phyloP scores from a whole-genome alignment of 257 asterid genomes.

The Ehretia macrophylla region DNA sequence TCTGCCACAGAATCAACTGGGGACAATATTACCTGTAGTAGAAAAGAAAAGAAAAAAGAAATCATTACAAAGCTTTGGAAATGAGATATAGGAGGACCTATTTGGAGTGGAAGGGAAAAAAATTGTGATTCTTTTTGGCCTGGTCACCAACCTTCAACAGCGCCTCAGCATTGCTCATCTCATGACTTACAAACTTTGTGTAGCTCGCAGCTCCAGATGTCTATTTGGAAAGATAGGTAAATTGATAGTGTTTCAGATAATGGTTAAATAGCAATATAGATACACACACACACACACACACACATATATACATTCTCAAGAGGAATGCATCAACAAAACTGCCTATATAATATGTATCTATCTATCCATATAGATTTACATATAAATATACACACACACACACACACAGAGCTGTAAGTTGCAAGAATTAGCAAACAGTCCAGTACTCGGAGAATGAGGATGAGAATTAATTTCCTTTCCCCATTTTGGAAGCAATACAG shows the following conservation, averaged over 20 bases:
- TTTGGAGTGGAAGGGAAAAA: slow-evolving; percentile 1
- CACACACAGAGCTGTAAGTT: too few relatives aligned
- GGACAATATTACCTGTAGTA: slow-evolving; percentile 79
- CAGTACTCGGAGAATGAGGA: too few relatives aligned
- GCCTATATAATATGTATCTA: too few relatives aligned
- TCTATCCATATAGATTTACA: too few relatives aligned
- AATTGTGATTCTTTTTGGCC: neutral
- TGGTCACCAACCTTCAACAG: slow-evolving; percentile 61
- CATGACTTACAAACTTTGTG: slow-evolving; percentile 90
- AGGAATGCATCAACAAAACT: too few relatives aligned
- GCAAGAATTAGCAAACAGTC: too few relatives aligned
- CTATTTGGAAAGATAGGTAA: slow-evolving; percentile 36
- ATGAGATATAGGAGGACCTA: slow-evolving; percentile 8
- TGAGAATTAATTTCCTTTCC: too few relatives aligned
- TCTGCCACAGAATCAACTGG: slow-evolving; percentile 98
- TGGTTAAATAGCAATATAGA: neutral
- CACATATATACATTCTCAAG: too few relatives aligned
- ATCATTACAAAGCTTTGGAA: slow-evolving; percentile 9
- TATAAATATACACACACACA: too few relatives aligned
- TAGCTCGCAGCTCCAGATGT: slow-evolving; percentile 83
- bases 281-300: too few relatives aligned
- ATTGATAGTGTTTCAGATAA: neutral
- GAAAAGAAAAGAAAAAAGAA: slow-evolving; percentile 6
- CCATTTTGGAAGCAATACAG: too few relatives aligned
- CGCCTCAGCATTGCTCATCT: slow-evolving; percentile 99